Conservation (phyloP, 257 asterid species). For the Przewalskia tangutica region DNA sequence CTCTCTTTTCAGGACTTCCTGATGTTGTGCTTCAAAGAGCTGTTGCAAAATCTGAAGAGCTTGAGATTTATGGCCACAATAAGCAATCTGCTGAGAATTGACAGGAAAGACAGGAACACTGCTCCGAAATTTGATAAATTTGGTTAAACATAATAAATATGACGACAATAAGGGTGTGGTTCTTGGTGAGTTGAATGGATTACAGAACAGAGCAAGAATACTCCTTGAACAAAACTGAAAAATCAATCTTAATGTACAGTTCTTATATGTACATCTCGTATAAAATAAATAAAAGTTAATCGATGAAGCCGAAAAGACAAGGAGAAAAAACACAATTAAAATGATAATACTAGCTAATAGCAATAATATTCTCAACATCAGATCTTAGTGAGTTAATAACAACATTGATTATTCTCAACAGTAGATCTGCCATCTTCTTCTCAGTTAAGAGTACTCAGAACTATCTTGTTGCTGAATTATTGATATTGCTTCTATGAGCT, state of each 20-base stretch:
- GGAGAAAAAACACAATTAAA: no score
- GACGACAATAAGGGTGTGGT: conserved; percentile 6
- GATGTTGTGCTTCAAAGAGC: conserved; percentile 66
- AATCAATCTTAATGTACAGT: conserved; percentile 11
- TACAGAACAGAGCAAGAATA: conserved; percentile 49
- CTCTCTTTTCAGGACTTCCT: conserved; percentile 62
- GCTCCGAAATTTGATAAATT: conserved; percentile 29
- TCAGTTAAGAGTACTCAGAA: no score
- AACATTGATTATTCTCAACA: no score
- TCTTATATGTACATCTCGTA: neutral
- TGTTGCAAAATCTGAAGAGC: conserved; percentile 59
- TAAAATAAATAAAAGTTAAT: no score
- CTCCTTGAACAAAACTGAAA: conserved; percentile 33
- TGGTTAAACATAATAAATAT: conserved; percentile 13
- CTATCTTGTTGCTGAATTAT: no score
- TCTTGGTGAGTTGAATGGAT: conserved; percentile 25
- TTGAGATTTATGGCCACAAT: conserved; percentile 51
- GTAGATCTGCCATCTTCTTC: no score
- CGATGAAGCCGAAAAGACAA: no score
- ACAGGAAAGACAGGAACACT: conserved; percentile 30
- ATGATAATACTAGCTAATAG: no score
- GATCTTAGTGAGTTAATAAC: no score
- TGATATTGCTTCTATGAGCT: no score
- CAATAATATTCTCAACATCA: no score
- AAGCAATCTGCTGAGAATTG: conserved; percentile 17